Conservation (phyloP, 768 basidiomycete species). For the Amanita pseudoporphyria region DNA sequence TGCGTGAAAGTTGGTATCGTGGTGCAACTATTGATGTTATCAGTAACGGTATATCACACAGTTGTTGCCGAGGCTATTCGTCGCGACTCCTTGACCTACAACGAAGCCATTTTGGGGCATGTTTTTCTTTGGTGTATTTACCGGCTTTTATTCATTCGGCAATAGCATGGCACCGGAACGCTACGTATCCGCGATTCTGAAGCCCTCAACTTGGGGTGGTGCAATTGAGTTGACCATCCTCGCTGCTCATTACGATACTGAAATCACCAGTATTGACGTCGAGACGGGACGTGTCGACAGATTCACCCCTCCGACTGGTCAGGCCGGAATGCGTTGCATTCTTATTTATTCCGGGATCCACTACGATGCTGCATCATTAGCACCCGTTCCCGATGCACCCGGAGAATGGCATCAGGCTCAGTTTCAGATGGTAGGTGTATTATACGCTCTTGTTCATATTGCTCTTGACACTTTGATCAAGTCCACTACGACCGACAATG, state of each 20-base stretch:
- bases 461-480: constrained; percentile 8
- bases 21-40: not conserved
- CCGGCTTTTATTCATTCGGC: not conserved
- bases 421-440: constrained; percentile 47
- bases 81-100: constrained; percentile 61
- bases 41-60: constrained; percentile 17
- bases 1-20: constrained; percentile 58
- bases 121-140: constrained; percentile 4
- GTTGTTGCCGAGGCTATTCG: constrained; percentile 81
- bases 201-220: constrained; percentile 84
- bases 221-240: constrained; percentile 90
- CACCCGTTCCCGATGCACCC: constrained; percentile 69
- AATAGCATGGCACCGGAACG: constrained; percentile 43
- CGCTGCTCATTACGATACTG: constrained; percentile 69
- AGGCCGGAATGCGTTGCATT: constrained; percentile 42
- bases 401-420: constrained; percentile 85
- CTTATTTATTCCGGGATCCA: constrained; percentile 96
- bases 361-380: constrained; percentile 84
- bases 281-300: constrained; percentile 85
- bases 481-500: constrained; percentile 28
- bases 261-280: constrained; percentile 87
- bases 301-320: constrained; percentile 48
- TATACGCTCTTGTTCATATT: not conserved
- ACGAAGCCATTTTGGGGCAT: constrained; percentile 83
- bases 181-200: constrained; percentile 77